A percentile compares a stretch with the other conserved stretches of the same genome.
Conservation (phyloP, 306 rosid genomes). For the Vicia faba region DNA sequence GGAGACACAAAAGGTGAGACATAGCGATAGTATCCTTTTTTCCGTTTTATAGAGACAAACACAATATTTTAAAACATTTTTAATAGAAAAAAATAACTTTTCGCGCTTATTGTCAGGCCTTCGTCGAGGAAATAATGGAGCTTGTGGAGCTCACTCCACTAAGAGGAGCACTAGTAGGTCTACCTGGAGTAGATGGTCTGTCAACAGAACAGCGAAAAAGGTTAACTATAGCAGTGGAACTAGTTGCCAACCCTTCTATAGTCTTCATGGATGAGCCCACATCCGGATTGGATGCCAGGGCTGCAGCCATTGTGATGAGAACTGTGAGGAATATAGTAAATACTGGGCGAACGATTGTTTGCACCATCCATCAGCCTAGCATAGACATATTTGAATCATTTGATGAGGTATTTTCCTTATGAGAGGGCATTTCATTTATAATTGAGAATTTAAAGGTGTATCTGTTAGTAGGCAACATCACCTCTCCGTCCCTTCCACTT, state of each 20-base stretch:
- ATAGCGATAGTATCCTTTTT: slow-evolving; percentile 19
- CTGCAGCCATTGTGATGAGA: slow-evolving; percentile 99
- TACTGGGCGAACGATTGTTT: slow-evolving; percentile 94
- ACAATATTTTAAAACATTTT: slow-evolving; percentile 10
- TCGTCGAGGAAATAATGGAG: slow-evolving; percentile 96
- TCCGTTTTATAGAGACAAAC: slow-evolving; percentile 27
- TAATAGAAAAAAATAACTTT: slow-evolving; percentile 11
- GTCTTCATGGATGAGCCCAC: slow-evolving; percentile 99
- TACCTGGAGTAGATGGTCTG: slow-evolving; percentile 90
- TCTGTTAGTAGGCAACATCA: not conserved
- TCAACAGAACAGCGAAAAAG: slow-evolving; percentile 96
- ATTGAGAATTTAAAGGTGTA: slow-evolving; percentile 9
- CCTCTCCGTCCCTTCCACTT: not conserved
- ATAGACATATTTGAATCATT: slow-evolving; percentile 97
- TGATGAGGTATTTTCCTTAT: slow-evolving; percentile 70
- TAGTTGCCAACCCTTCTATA: slow-evolving; percentile 91
- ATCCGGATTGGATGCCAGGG: slow-evolving; percentile 95
- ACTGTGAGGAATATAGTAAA: slow-evolving; percentile 96
- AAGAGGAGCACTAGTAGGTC: slow-evolving; percentile 86
- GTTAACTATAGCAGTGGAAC: slow-evolving; percentile 92
- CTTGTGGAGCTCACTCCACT: slow-evolving; percentile 91
- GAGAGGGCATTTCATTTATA: slow-evolving; percentile 20
- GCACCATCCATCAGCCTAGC: slow-evolving; percentile 99
- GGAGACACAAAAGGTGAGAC: slow-evolving; percentile 67
- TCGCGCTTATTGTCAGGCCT: slow-evolving; percentile 60